A percentile compares a stretch with the other conserved stretches of the same genome.
phyloP scores from a whole-genome alignment of 306 rosid genomes.

The Sicyos edulis region DNA sequence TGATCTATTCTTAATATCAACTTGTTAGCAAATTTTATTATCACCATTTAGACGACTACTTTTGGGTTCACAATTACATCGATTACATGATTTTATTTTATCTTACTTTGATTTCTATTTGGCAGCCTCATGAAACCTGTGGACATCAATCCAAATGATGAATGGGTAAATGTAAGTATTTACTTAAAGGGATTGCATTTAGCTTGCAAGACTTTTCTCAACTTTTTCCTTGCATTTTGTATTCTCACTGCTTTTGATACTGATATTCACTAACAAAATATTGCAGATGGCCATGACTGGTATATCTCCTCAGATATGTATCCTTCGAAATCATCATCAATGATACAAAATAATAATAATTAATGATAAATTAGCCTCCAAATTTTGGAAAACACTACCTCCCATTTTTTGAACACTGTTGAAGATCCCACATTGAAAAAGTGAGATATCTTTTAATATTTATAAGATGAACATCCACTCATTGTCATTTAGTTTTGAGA shows the following conservation, averaged over 20 bases:
- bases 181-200: slow-evolving; percentile 17
- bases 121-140: slow-evolving; percentile 91
- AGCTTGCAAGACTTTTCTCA: background rate
- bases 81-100: background rate
- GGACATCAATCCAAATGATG: slow-evolving; percentile 87
- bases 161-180: slow-evolving; percentile 81
- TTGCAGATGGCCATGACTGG: slow-evolving; percentile 94
- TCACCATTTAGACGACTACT: too few species aligned
- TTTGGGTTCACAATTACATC: background rate
- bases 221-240: slow-evolving; percentile 18
- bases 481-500: too few species aligned
- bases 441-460: too few species aligned
- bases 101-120: slow-evolving; percentile 27
- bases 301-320: slow-evolving; percentile 85
- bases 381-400: background rate
- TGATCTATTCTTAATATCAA: slow-evolving; percentile 14
- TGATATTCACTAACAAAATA: slow-evolving; percentile 27
- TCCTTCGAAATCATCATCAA: slow-evolving; percentile 36
- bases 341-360: background rate
- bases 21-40: background rate
- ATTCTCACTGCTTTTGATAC: slow-evolving; percentile 23
- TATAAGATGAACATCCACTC: too few species aligned
- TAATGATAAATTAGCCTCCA: background rate
- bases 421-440: too few species aligned
- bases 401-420: background rate